Percentiles rank a stretch among this genome's conserved stretches.
These are phyloP conservation scores for Crassisporium funariophilum DNA, from an alignment of 768 basidiomycete species.

Conservation along the genomic window DNA sequence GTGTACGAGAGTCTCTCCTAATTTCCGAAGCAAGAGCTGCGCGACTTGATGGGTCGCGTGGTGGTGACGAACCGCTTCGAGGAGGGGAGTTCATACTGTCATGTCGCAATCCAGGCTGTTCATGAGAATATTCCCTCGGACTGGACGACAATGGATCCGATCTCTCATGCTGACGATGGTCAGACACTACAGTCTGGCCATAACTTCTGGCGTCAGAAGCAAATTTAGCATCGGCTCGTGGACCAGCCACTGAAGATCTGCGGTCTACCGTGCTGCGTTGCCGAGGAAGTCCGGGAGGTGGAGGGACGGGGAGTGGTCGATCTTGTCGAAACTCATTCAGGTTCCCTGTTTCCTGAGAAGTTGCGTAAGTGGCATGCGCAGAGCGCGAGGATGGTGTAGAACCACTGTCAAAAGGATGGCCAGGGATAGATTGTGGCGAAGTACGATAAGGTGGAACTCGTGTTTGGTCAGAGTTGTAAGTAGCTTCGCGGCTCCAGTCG, in stretches of 20 bases:
- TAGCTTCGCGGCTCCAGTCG: slow-evolving; percentile 16
- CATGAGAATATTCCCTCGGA: slow-evolving; percentile 4
- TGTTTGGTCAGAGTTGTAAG: slow-evolving; percentile 8
- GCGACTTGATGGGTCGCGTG: slow-evolving; percentile 8
- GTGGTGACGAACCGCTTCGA: too few relatives aligned
- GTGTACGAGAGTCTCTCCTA: slow-evolving; percentile 14
- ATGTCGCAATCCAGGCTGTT: not conserved
- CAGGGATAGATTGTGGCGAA: slow-evolving; percentile 6
- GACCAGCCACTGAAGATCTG: slow-evolving; percentile 17
- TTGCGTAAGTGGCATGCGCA: slow-evolving; percentile 11
- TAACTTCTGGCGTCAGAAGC: slow-evolving; percentile 15
- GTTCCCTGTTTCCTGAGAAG: slow-evolving; percentile 5
- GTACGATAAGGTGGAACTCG: slow-evolving; percentile 5
- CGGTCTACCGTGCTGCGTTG: slow-evolving; percentile 9
- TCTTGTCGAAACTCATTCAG: slow-evolving; percentile 10
- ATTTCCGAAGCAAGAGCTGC: slow-evolving; percentile 8
- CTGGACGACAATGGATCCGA: not conserved
- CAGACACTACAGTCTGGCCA: slow-evolving; percentile 8
- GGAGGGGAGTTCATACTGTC: not conserved
- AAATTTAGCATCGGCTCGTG: slow-evolving; percentile 17
- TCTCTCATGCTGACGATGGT: slow-evolving; percentile 13
- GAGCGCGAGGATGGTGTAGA: slow-evolving; percentile 9
- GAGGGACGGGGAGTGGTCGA: slow-evolving; percentile 1
- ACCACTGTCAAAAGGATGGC: not conserved
- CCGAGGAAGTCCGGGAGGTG: slow-evolving; percentile 1